Percentiles rank a stretch among this genome's conserved stretches.
phyloP scores from a whole-genome alignment of 139 green algal species.

The Raphidocelis subcapitata region DNA sequence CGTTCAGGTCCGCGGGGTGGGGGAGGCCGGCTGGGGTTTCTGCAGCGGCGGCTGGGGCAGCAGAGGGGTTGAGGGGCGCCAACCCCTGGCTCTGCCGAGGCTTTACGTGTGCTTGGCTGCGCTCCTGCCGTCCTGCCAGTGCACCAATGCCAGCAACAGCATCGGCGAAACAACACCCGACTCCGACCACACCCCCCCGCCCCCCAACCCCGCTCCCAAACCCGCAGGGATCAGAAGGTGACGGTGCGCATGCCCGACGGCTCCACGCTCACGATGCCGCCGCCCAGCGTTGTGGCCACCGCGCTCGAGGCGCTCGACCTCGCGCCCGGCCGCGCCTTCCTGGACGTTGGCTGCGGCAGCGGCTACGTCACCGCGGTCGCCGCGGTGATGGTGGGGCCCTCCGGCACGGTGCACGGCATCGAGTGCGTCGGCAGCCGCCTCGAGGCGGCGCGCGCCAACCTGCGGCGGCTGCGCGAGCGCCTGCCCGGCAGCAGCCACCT shows the following conservation, averaged over 20 bases:
- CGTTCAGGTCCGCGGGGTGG: slow-evolving; percentile 33
- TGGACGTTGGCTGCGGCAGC: slow-evolving; percentile 61
- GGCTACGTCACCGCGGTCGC: slow-evolving; percentile 59
- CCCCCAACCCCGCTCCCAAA: too few species aligned
- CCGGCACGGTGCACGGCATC: slow-evolving; percentile 41
- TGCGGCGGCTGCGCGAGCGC: slow-evolving; percentile 41
- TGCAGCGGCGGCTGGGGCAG: too few species aligned
- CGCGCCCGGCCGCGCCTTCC: slow-evolving; percentile 35
- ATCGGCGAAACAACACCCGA: too few species aligned
- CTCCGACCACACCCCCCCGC: too few species aligned
- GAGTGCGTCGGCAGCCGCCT: slow-evolving; percentile 54
- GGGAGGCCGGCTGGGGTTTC: too few species aligned
- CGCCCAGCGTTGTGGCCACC: slow-evolving; percentile 52
- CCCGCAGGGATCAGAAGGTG: slow-evolving; percentile 50
- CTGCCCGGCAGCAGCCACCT: slow-evolving; percentile 27
- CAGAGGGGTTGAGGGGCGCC: too few species aligned
- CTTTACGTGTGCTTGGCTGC: too few species aligned
- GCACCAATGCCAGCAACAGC: too few species aligned
- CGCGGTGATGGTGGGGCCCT: slow-evolving; percentile 42
- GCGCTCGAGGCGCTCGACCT: slow-evolving; percentile 57
- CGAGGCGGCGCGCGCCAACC: slow-evolving; percentile 44
- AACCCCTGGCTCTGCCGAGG: too few species aligned
- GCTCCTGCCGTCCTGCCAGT: too few species aligned
- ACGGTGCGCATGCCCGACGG: slow-evolving; percentile 59
- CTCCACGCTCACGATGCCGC: slow-evolving; percentile 54